These are phyloP conservation scores for Macrolepiota dolichaula DNA, from an alignment of 768 basidiomycete species.

Conservation along the genomic window DNA sequence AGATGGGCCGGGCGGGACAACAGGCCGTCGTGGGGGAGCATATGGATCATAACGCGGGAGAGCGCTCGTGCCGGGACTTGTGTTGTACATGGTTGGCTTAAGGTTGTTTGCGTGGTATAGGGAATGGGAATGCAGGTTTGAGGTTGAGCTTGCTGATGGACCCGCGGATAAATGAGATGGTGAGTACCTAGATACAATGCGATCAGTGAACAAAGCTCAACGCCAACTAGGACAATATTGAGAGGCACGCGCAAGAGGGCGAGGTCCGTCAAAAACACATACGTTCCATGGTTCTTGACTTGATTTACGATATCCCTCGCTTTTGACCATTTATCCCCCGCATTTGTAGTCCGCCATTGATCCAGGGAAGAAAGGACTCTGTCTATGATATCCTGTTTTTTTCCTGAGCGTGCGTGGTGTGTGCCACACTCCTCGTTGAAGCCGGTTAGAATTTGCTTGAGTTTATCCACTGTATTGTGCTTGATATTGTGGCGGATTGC, in stretches of 20 bases:
- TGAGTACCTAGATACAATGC: slow-evolving; percentile 14
- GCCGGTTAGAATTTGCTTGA: slow-evolving; percentile 77
- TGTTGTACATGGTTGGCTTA: slow-evolving; percentile 3
- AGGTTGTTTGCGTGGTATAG: slow-evolving; percentile 18
- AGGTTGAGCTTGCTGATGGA: background rate
- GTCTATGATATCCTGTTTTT: slow-evolving; percentile 86
- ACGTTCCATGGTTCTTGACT: slow-evolving; percentile 66
- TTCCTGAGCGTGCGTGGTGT: slow-evolving; percentile 70
- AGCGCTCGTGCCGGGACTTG: slow-evolving; percentile 27
- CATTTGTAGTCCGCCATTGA: slow-evolving; percentile 51
- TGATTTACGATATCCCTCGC: slow-evolving; percentile 66
- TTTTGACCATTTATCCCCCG: slow-evolving; percentile 64
- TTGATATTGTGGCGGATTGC: slow-evolving; percentile 66
- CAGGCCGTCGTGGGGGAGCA: slow-evolving; percentile 49
- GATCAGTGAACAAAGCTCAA: slow-evolving; percentile 10
- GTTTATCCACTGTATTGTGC: slow-evolving; percentile 79
- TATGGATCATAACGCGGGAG: slow-evolving; percentile 63
- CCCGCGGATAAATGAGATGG: slow-evolving; percentile 11
- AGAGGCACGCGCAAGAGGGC: slow-evolving; percentile 4
- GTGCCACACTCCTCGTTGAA: slow-evolving; percentile 77
- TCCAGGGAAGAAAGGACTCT: slow-evolving; percentile 61
- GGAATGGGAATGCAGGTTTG: slow-evolving; percentile 7
- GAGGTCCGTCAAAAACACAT: slow-evolving; percentile 31
- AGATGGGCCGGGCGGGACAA: slow-evolving; percentile 31
- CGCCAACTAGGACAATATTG: background rate